A percentile compares a stretch with the other conserved stretches of the same genome.
Conservation (phyloP, 129 eudicot species). For the Lactuca saligna region DNA sequence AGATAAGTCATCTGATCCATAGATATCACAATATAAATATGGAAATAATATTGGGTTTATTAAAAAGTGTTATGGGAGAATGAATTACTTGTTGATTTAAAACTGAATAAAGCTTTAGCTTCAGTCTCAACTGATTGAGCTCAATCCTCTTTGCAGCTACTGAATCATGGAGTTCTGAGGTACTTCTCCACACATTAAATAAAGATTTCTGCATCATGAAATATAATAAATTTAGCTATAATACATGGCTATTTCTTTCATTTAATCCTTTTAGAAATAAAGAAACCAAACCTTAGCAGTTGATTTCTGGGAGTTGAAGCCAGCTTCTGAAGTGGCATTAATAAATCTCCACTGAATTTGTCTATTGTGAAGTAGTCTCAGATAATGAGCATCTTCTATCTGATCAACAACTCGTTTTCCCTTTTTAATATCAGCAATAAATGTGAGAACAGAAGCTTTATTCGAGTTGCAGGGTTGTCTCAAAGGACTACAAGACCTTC, state of each 20-base stretch:
- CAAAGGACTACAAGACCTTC: slow-evolving; percentile 78
- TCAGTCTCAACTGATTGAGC: slow-evolving; percentile 59
- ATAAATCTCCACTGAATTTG: slow-evolving; percentile 83
- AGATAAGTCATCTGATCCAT: slow-evolving; percentile 61
- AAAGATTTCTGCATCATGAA: slow-evolving; percentile 56
- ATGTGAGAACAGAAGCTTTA: slow-evolving; percentile 80
- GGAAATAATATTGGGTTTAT: too few relatives aligned
- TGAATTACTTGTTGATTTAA: slow-evolving; percentile 66
- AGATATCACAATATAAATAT: slow-evolving; percentile 13
- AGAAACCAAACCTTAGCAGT: slow-evolving; percentile 62
- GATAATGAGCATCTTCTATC: slow-evolving; percentile 82
- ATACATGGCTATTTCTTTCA: too few relatives aligned
- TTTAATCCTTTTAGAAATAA: background rate
- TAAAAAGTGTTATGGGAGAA: slow-evolving; percentile 1
- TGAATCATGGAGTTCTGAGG: slow-evolving; percentile 54
- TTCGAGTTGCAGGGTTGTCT: slow-evolving; percentile 60
- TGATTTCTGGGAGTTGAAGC: slow-evolving; percentile 46
- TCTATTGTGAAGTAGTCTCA: slow-evolving; percentile 73
- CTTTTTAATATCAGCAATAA: slow-evolving; percentile 74
- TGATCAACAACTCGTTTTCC: slow-evolving; percentile 66
- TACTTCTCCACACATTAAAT: slow-evolving; percentile 68
- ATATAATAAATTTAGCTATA: slow-evolving; percentile 13
- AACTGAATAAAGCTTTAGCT: slow-evolving; percentile 51
- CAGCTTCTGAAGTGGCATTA: slow-evolving; percentile 64
- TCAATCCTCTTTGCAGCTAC: slow-evolving; percentile 60